These are phyloP conservation scores for Bruguiera sexangula DNA, from an alignment of 345 rosid species.

Conservation along the genomic window DNA sequence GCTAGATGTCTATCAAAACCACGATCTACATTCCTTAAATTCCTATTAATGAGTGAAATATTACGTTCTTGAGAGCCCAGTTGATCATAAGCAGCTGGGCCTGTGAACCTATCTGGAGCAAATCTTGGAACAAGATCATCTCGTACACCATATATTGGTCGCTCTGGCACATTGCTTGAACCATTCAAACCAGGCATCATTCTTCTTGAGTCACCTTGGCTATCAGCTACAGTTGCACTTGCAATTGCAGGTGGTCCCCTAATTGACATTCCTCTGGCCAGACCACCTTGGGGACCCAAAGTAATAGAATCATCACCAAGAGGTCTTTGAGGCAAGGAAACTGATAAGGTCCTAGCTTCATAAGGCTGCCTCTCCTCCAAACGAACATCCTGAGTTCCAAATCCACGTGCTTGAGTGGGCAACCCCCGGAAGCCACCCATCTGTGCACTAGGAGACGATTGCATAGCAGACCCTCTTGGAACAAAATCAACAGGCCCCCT, in stretches of 20 bases:
- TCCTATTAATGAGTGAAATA: constrained; percentile 47
- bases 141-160: constrained; percentile 35
- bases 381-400: constrained; percentile 65
- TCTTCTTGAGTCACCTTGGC: constrained; percentile 57
- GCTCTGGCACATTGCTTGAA: constrained; percentile 40
- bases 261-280: constrained; percentile 82
- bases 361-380: constrained; percentile 64
- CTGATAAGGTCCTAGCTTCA: constrained; percentile 67
- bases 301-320: constrained; percentile 71
- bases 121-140: constrained; percentile 49
- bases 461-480: constrained; percentile 63
- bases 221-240: constrained; percentile 40
- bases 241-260: constrained; percentile 52
- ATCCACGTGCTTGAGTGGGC: constrained; percentile 62
- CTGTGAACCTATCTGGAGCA: constrained; percentile 48
- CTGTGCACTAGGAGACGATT: constrained; percentile 62
- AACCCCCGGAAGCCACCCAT: constrained; percentile 67
- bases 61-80: constrained; percentile 48
- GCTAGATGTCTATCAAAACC: constrained; percentile 50
- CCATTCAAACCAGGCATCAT: constrained; percentile 56
- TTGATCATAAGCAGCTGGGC: constrained; percentile 46
- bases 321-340: constrained; percentile 72
- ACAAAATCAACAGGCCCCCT: constrained; percentile 69
- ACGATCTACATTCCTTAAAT: constrained; percentile 39
- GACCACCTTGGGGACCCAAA: constrained; percentile 97